phyloP scores from a whole-genome alignment of 768 basidiomycete genomes.

The Dictyophora rubrovolvata region DNA sequence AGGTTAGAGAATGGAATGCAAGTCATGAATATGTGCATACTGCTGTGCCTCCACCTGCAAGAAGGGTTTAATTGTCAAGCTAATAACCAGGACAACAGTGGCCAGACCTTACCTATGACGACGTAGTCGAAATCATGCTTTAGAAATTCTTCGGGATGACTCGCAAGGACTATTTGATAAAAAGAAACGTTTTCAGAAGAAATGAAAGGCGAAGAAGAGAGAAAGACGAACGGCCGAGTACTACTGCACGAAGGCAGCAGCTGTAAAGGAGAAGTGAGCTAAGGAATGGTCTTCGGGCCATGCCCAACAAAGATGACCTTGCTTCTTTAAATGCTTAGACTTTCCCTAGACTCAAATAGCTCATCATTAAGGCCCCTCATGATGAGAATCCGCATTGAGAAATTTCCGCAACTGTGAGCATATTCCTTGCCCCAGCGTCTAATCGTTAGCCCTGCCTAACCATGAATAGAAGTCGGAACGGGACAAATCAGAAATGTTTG shows the following conservation, averaged over 20 bases:
- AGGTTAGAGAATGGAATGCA: not conserved
- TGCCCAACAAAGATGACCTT: not conserved
- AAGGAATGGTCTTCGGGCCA: not conserved
- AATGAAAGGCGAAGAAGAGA: not conserved
- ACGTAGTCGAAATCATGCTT: not conserved
- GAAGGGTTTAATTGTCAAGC: not conserved
- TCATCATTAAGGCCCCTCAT: not conserved
- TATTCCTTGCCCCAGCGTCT: not conserved
- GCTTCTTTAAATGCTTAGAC: not conserved
- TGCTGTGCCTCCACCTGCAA: slow-evolving; percentile 2
- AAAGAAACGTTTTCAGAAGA: not conserved
- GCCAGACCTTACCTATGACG: not conserved
- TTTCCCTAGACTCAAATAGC: not conserved
- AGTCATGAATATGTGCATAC: not conserved
- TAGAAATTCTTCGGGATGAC: not conserved
- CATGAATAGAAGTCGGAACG: not conserved
- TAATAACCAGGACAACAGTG: not conserved
- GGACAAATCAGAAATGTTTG: not conserved
- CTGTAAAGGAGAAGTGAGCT: not conserved
- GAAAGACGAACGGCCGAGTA: not conserved
- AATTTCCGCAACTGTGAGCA: not conserved
- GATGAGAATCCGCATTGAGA: not conserved
- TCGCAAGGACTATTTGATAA: not conserved
- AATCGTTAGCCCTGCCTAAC: not conserved
- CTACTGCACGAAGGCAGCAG: not conserved